phyloP scores from a whole-genome alignment of 202 grass and related monocot species.

The Panicum hallii region DNA sequence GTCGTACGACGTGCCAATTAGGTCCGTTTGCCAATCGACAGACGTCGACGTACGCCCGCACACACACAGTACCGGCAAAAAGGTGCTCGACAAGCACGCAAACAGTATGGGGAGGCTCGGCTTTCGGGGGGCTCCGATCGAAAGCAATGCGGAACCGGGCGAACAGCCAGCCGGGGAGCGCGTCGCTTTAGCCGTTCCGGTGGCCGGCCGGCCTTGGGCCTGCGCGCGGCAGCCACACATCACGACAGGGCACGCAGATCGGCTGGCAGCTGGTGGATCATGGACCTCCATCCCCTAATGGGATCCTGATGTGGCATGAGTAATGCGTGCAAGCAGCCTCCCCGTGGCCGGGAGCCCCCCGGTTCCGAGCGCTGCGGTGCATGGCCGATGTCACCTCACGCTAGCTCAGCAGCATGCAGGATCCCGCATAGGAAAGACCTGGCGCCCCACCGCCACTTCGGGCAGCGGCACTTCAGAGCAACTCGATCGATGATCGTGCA shows the following conservation, averaged over 20 bases:
- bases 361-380: constrained; percentile 20
- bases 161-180: constrained; percentile 13
- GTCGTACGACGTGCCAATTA: not conserved
- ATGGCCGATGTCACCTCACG: constrained; percentile 51
- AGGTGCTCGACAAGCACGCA: not conserved
- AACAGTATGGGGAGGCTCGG: not conserved
- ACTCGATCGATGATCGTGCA: not conserved
- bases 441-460: constrained; percentile 34
- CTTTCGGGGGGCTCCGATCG: not conserved
- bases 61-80: constrained; percentile 4
- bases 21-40: constrained; percentile 22
- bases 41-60: not conserved
- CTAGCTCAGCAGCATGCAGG: constrained; percentile 43
- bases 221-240: constrained; percentile 3
- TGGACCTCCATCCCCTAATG: constrained; percentile 12
- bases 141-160: constrained; percentile 38
- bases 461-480: constrained; percentile 4
- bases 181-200: constrained; percentile 19
- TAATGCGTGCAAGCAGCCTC: not conserved
- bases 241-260: not conserved
- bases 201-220: not conserved
- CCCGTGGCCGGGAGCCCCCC: constrained; percentile 30
- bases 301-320: constrained; percentile 18
- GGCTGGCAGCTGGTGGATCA: constrained; percentile 19
- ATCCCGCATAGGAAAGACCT: constrained; percentile 21